Conservation (phyloP, 2,329 filamentous ascomycete species). For the Nemania abortiva region DNA sequence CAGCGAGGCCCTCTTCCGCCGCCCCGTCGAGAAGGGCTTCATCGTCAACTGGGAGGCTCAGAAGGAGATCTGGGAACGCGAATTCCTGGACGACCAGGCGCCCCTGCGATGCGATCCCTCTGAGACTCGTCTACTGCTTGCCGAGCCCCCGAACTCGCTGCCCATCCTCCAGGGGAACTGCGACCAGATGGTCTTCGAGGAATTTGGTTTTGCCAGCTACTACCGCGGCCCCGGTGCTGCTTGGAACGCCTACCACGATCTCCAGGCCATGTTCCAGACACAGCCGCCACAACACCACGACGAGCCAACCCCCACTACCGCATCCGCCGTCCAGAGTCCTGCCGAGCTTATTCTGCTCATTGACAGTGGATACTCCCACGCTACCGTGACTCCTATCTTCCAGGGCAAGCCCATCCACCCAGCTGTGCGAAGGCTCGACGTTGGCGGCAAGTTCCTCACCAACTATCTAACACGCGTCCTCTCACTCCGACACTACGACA, state of each 20-base stretch:
- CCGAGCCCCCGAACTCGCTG: constrained; percentile 87
- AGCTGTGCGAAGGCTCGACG: constrained; percentile 84
- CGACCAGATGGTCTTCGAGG: constrained; percentile 97
- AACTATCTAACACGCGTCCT: constrained; percentile 92
- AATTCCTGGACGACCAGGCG: constrained; percentile 80
- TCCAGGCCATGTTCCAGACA: constrained; percentile 76
- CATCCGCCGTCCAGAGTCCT: constrained; percentile 59
- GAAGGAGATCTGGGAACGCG: constrained; percentile 94
- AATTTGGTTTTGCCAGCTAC: constrained; percentile 92
- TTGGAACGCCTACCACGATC: constrained; percentile 85
- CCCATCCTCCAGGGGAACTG: constrained; percentile 86
- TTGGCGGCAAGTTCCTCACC: constrained; percentile 92
- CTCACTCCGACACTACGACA: constrained; percentile 92
- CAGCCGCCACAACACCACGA: constrained; percentile 60
- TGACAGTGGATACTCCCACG: constrained; percentile 93
- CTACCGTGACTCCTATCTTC: constrained; percentile 88
- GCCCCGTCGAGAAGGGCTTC: constrained; percentile 94
- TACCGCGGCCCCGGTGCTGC: constrained; percentile 76
- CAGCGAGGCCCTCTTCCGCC: constrained; percentile 86
- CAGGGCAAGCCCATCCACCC: constrained; percentile 83
- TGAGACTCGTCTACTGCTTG: constrained; percentile 85
- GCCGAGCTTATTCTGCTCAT: constrained; percentile 88
- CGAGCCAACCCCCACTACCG: constrained; percentile 36
- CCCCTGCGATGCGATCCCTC: constrained; percentile 77
- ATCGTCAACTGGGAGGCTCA: constrained; percentile 97